Evolutionary conservation across 2,329 filamentous ascomycete genomes (phyloP).

Genomic region (Lachnellula suecica): DNA sequence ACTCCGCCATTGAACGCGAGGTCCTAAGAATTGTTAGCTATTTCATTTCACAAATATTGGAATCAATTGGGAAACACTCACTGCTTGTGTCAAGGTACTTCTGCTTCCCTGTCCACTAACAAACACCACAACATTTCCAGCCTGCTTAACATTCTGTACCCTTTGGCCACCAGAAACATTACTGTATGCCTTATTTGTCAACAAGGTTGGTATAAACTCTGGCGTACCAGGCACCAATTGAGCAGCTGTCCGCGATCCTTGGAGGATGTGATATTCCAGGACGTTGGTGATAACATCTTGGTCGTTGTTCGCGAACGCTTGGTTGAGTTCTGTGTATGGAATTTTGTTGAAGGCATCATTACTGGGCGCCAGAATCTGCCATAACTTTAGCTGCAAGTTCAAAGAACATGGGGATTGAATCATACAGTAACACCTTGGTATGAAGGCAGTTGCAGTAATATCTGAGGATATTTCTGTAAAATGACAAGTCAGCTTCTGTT

Average conservation of each 20-base stretch:
- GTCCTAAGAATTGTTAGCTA: slow-evolving; percentile 34
- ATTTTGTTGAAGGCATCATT: slow-evolving; percentile 37
- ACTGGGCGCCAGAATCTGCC: slow-evolving; percentile 38
- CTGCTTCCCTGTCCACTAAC: slow-evolving; percentile 42
- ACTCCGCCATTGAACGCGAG: slow-evolving; percentile 48
- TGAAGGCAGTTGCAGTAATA: slow-evolving; percentile 44
- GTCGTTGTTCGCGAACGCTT: slow-evolving; percentile 33
- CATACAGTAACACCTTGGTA: slow-evolving; percentile 45
- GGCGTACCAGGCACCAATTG: slow-evolving; percentile 35
- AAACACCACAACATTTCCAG: slow-evolving; percentile 41
- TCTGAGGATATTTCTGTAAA: slow-evolving; percentile 44
- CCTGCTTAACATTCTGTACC: slow-evolving; percentile 42
- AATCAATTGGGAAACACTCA: slow-evolving; percentile 8
- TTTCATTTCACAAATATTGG: background rate
- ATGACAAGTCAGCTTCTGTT: slow-evolving; percentile 10
- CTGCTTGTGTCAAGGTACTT: slow-evolving; percentile 38
- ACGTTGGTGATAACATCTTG: slow-evolving; percentile 37
- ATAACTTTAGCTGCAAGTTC: background rate
- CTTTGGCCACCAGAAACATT: slow-evolving; percentile 51
- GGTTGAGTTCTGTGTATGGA: slow-evolving; percentile 33
- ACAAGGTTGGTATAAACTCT: slow-evolving; percentile 42
- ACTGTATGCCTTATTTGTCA: slow-evolving; percentile 41
- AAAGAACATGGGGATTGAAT: background rate
- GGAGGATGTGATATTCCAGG: slow-evolving; percentile 36
- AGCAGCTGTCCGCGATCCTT: slow-evolving; percentile 29